phyloP scores from a whole-genome alignment of 148 eudicot species.

The Salicornia ramosissima region DNA sequence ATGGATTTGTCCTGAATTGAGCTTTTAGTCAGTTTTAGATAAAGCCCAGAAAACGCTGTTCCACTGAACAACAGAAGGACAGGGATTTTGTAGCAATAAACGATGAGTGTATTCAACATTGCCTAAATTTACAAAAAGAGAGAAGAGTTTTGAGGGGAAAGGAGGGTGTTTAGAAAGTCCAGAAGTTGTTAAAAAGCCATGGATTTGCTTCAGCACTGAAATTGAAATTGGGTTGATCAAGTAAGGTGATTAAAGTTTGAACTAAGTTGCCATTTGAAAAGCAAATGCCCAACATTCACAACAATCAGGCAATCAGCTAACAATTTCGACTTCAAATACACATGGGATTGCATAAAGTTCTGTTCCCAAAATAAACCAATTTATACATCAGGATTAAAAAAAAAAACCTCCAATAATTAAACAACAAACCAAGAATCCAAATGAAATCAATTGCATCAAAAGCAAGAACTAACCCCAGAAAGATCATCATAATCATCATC shows the following conservation, averaged over 20 bases:
- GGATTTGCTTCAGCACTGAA: slow-evolving; percentile 52
- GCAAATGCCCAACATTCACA: slow-evolving; percentile 15
- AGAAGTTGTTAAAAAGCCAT: slow-evolving; percentile 39
- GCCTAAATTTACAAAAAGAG: slow-evolving; percentile 35
- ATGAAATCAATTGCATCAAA: not conserved
- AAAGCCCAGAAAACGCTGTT: slow-evolving; percentile 58
- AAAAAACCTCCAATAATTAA: too few species aligned
- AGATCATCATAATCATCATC: not conserved
- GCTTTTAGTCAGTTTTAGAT: slow-evolving; percentile 39
- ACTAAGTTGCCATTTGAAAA: slow-evolving; percentile 21
- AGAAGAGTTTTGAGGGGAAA: slow-evolving; percentile 48
- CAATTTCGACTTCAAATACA: too few species aligned
- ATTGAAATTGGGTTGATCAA: slow-evolving; percentile 54
- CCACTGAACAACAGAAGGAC: slow-evolving; percentile 48
- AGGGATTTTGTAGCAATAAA: slow-evolving; percentile 36
- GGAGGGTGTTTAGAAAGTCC: slow-evolving; percentile 40
- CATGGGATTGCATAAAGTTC: too few species aligned
- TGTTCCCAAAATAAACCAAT: slow-evolving; percentile 3
- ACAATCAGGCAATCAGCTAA: too few species aligned
- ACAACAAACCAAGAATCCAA: not conserved
- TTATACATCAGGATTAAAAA: not conserved
- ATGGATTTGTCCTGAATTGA: slow-evolving; percentile 41
- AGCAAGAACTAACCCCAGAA: slow-evolving; percentile 12
- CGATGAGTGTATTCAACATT: slow-evolving; percentile 39
- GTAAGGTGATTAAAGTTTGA: slow-evolving; percentile 32